phyloP scores from a whole-genome alignment of 495 filamentous ascomycete species.

The Schizothecium vesticola region DNA sequence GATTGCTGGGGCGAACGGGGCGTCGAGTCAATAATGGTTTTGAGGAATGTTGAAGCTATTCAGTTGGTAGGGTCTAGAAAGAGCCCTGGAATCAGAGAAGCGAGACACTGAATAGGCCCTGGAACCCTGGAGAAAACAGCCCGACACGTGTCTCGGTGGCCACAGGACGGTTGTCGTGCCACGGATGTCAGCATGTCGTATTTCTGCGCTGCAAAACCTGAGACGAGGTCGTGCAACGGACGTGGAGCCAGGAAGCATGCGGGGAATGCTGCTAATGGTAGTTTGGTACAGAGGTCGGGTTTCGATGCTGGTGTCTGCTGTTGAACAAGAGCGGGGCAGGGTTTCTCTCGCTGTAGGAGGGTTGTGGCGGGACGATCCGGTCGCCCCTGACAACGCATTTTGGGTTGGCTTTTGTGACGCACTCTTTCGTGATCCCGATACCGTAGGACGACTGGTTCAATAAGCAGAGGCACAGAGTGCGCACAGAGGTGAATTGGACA shows the following conservation, averaged over 20 bases:
- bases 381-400: not conserved
- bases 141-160: not conserved
- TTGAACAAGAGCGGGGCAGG: not conserved
- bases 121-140: not conserved
- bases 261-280: not conserved
- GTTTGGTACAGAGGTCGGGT: not conserved
- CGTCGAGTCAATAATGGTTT: conserved; percentile 21
- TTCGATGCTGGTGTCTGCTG: not conserved
- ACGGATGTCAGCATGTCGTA: not conserved
- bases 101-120: not conserved
- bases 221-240: not conserved
- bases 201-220: not conserved
- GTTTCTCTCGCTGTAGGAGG: not conserved
- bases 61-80: not conserved
- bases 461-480: not conserved
- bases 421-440: not conserved
- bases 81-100: not conserved
- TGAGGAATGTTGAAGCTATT: not conserved
- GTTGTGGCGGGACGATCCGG: not conserved
- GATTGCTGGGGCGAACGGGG: conserved; percentile 27
- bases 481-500: not conserved
- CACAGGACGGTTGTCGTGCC: not conserved
- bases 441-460: not conserved
- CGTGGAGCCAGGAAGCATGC: not conserved
- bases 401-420: not conserved